Base-by-base conservation (phyloP, 371 early-diverging fungal genomes). In the Parasitella parasitica region DNA sequence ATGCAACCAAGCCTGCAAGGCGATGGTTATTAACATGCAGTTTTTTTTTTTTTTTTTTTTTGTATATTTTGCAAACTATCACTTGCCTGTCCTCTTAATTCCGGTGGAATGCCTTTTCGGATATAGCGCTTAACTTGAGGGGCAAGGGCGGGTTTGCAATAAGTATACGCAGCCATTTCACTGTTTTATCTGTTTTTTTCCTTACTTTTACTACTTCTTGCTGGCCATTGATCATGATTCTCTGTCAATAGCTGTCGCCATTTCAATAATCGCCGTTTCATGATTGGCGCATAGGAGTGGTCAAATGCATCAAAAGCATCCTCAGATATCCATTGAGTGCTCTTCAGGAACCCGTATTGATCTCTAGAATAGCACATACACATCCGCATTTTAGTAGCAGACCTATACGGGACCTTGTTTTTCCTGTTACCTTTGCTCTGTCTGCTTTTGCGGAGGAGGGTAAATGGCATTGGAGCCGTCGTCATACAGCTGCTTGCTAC, bases 91-190 rank as follows among this genome's bases (percentile, higher is more conserved):
- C 89, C 86, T 36, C 94, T 82, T 15, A 90, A 59, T n/a, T 86
- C 83, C 8, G 87, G 72, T 48, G 95, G 95, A 54, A 94, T 89
- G 8, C 95, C 95, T 71, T 92, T 92, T 28, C 94, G 86, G 38
- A 94, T 83, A 58, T 89, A 89, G 41, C 92, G 77, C 59, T 93
- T 93, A 30, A 91, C 90, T 89, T 54, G 16, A 46, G 12, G 35
- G 9, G 27, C n/a, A n/a, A n/a, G n/a, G n/a, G n/a, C n/a, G n/a
- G 26, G 11, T 38, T 13, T 38, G 32, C 11, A 46, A 46, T 24
- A 46, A 22, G 46, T 22, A 24, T 46, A 13, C 1, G 12, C 46
- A 22, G 46, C 11, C 24, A 24, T 24, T 22, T 9, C 4, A 12
- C n/a, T 46, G 46, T 24, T 22, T 9, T 11, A 12, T 41, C 1